Percentiles rank a stretch among this genome's conserved stretches.
Conservation (phyloP, 139 green algal genomes). For the Picochlorum sp. region DNA sequence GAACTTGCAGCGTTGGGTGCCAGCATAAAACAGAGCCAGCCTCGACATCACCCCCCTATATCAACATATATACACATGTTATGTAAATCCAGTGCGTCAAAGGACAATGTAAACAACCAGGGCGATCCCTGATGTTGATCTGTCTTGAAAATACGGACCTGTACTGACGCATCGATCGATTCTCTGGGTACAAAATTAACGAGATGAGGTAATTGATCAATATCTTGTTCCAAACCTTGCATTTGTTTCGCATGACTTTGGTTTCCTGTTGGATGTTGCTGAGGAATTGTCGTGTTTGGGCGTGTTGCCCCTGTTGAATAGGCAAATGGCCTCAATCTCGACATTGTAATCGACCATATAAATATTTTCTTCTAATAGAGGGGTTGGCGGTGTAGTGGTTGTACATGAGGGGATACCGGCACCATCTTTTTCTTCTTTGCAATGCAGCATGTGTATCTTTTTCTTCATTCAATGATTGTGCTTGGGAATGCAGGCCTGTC, state of each 20-base stretch:
- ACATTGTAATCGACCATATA: no score
- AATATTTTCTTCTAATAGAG: no score
- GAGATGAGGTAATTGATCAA: neutral
- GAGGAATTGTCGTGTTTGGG: no score
- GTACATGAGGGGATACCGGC: no score
- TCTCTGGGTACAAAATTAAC: slow-evolving; percentile 5
- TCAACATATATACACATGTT: neutral
- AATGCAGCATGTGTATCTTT: no score
- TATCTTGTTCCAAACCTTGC: slow-evolving; percentile 9
- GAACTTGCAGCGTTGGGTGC: slow-evolving; percentile 9
- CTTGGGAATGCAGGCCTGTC: no score
- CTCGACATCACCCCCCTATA: slow-evolving; percentile 5
- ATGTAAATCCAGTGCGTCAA: neutral
- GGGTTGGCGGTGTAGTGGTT: no score
- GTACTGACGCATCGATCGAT: slow-evolving; percentile 8
- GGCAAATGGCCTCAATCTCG: no score
- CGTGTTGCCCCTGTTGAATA: no score
- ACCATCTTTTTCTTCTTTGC: no score
- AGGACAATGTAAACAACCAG: neutral
- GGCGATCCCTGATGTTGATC: neutral
- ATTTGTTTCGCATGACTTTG: slow-evolving; percentile 1
- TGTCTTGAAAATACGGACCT: slow-evolving; percentile 7
- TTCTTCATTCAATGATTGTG: no score
- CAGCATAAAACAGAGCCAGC: slow-evolving; percentile 6
- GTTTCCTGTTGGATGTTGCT: neutral